Evolutionary conservation across 495 filamentous ascomycete genomes (phyloP).

Genomic region (Aspergillus carlsbadensis): DNA sequence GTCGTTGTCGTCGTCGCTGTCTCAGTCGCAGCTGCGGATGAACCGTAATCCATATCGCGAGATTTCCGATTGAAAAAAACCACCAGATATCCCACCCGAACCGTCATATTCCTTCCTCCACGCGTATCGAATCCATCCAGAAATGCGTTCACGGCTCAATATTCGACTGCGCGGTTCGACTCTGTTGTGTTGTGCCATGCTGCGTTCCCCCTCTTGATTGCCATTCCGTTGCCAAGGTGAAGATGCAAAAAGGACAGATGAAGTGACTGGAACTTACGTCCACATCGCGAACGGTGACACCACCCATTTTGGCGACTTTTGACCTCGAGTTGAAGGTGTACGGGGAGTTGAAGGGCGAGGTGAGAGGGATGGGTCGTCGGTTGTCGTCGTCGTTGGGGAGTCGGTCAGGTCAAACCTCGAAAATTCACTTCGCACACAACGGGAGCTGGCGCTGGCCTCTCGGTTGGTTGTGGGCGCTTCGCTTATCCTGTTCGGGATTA

Average conservation of each 20-base stretch:
- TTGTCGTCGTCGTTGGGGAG: conserved; percentile 34
- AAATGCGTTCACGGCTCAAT: not conserved
- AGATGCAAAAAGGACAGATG: conserved; percentile 22
- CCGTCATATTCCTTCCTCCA: not conserved
- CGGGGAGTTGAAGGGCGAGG: conserved; percentile 38
- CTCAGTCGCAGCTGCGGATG: conserved; percentile 4
- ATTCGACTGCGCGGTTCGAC: not conserved
- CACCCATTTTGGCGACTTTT: conserved; percentile 73
- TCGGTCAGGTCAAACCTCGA: conserved; percentile 41
- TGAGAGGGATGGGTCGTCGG: conserved; percentile 35
- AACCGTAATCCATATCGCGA: not conserved
- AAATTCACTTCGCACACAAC: conserved; percentile 40
- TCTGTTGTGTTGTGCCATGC: too few relatives aligned
- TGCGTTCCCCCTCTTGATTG: conserved; percentile 7
- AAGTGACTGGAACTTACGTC: conserved; percentile 67
- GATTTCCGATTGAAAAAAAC: not conserved
- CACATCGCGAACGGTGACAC: conserved; percentile 86
- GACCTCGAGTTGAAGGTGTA: conserved; percentile 29
- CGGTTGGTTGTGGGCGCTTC: conserved; percentile 43
- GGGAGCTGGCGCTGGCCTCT: conserved; percentile 25
- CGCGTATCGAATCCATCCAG: not conserved
- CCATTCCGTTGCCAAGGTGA: conserved; percentile 11
- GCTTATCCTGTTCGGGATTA: conserved; percentile 45
- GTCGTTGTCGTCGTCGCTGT: not conserved
- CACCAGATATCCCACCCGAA: not conserved